Percentiles rank a stretch among this genome's conserved stretches.
Conservation (phyloP, 306 rosid species). For the Prunus dulcis region DNA sequence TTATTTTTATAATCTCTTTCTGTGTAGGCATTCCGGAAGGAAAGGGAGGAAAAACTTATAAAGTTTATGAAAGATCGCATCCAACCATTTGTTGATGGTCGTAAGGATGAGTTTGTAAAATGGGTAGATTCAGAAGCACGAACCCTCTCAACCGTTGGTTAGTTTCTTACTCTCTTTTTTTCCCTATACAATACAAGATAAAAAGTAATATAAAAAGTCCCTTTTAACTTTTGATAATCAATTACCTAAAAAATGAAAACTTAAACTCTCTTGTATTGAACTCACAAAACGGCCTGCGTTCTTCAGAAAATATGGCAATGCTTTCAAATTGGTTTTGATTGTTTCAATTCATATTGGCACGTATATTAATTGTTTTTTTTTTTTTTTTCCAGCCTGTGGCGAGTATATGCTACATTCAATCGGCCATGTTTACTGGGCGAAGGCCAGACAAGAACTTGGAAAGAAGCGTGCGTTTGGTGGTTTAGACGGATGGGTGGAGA, state of each 20-base stretch:
- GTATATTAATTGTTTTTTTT: background rate
- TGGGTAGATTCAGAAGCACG: conserved; percentile 70
- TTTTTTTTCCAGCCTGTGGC: conserved; percentile 71
- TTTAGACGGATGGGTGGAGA: too few relatives aligned
- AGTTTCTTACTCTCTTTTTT: conserved; percentile 14
- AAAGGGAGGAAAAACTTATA: conserved; percentile 67
- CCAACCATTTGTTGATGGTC: conserved; percentile 67
- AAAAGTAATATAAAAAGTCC: too few relatives aligned
- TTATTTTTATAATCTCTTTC: background rate
- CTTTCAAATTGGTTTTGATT: background rate
- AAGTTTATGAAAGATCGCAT: conserved; percentile 50
- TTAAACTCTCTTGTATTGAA: too few relatives aligned
- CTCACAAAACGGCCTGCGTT: too few relatives aligned
- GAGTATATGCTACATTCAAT: conserved; percentile 90
- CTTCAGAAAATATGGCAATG: too few relatives aligned
- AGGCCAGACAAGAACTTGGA: conserved; percentile 72
- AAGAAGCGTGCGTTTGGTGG: conserved; percentile 33
- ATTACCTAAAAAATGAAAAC: too few relatives aligned
- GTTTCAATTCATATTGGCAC: conserved; percentile 3
- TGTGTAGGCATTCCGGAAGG: conserved; percentile 58
- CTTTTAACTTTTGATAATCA: too few relatives aligned
- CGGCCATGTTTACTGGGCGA: conserved; percentile 71
- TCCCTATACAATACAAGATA: too few relatives aligned
- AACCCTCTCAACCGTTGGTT: conserved; percentile 69
- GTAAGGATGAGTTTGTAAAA: conserved; percentile 50